phyloP scores from a whole-genome alignment of 2,329 filamentous ascomycete genomes.

The Ophiostoma ulmi region DNA sequence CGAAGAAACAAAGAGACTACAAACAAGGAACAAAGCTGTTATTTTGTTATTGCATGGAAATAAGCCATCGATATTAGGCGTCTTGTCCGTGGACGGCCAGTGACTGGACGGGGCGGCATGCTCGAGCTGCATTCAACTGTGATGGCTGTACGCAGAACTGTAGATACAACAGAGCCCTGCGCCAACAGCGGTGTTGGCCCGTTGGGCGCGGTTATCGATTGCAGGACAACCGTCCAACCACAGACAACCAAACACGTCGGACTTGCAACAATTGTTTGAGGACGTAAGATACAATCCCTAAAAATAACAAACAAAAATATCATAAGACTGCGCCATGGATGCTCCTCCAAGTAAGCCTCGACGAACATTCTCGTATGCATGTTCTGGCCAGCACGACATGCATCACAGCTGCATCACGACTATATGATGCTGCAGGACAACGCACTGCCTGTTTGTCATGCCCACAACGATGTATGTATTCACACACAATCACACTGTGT shows the following conservation, averaged over 20 bases:
- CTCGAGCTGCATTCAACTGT: not conserved
- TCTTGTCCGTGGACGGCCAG: too few species aligned
- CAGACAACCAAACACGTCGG: too few species aligned
- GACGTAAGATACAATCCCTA: too few species aligned
- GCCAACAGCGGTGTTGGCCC: not conserved
- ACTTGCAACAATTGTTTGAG: too few species aligned
- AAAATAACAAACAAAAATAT: not conserved
- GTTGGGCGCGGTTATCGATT: not conserved
- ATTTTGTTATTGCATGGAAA: not conserved
- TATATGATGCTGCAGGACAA: not conserved
- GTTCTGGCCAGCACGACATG: constrained; percentile 6
- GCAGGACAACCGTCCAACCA: not conserved
- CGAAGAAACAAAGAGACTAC: not conserved
- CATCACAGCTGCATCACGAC: not conserved
- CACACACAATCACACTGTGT: not conserved
- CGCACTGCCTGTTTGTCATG: not conserved
- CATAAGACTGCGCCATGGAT: not conserved
- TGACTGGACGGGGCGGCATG: too few species aligned
- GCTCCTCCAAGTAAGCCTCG: not conserved
- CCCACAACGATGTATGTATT: not conserved
- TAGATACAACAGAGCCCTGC: not conserved
- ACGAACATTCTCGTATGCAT: not conserved
- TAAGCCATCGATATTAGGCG: not conserved
- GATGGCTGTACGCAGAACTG: not conserved
- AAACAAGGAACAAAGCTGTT: not conserved